Conservation (phyloP, 768 basidiomycete genomes). For the Erythrobasidium yunnanense region DNA sequence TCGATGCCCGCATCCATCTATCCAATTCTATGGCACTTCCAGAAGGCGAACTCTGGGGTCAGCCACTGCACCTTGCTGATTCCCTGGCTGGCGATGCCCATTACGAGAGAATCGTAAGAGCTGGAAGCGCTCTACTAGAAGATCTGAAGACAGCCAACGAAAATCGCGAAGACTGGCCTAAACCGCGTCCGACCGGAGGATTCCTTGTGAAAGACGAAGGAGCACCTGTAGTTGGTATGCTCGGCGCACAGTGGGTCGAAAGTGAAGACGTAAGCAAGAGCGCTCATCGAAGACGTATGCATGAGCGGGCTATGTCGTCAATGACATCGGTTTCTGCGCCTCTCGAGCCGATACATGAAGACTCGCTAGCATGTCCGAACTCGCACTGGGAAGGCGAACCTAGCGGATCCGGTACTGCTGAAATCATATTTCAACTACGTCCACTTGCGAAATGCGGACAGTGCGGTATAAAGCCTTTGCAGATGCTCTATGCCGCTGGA, state of each 20-base stretch:
- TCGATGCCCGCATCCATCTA: conserved; percentile 16
- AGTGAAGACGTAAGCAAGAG: not conserved
- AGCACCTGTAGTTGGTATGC: conserved; percentile 8
- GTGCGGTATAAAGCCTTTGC: not conserved
- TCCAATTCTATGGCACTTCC: not conserved
- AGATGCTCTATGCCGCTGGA: not conserved
- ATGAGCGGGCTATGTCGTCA: not conserved
- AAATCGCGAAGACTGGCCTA: conserved; percentile 13
- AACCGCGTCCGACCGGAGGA: conserved; percentile 14
- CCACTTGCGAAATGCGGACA: not conserved
- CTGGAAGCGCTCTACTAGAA: not conserved
- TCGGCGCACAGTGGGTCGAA: conserved; percentile 2
- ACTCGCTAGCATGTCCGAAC: not conserved
- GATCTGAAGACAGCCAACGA: conserved; percentile 16
- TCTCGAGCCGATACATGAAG: not conserved
- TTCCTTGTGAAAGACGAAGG: conserved; percentile 14
- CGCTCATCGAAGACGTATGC: not conserved
- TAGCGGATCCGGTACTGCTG: conserved; percentile 12
- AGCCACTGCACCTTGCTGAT: conserved; percentile 19
- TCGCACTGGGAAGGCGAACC: conserved; percentile 21
- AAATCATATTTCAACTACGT: conserved; percentile 9
- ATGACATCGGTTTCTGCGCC: conserved; percentile 4
- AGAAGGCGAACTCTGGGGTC: not conserved
- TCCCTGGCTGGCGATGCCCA: conserved; percentile 9
- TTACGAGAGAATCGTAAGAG: conserved; percentile 18